Base-by-base conservation (phyloP, 257 asterid species). In the Penstemon newberryi region DNA sequence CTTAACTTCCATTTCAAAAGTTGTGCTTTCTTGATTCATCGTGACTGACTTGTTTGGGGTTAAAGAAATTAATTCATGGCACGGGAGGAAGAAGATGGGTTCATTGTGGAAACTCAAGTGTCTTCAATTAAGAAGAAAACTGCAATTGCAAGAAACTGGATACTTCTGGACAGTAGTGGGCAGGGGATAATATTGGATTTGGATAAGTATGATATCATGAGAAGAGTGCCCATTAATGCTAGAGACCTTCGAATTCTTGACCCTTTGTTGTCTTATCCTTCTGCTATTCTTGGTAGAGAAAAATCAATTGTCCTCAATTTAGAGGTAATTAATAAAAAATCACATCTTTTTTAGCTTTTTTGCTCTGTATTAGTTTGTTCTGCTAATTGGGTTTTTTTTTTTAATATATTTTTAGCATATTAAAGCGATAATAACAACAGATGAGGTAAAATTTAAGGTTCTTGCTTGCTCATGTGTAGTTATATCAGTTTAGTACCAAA, bases 231-330 rank as follows among this genome's bases (percentile, higher is more conserved):
- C 0, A 87, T 90, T 13, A 86, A 90, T 74, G 94, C 96, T 4
- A 80, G 99, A 70, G 99, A 93, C 71, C 95, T 93, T 43, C 75
- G 99, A 38, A 82, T 93, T 79, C 92, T 93, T 19, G 97, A 93
- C 68, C 96, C 97, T 70, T 44, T 90, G 61, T 63, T 93, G 79
- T 93, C 99, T 75, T 93, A 93, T 65, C 99, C 99, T 70, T 90
- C 96, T 62, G 82, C 92, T 0, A 90, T 93, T 75, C 80, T 93
- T 0, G 96, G 86, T 7, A 84, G 99, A 78, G 95, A 87, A 52
- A 93, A 75, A 19, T 92, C 95, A 0, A 88, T 93, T 51, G 86
- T 93, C 5, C 96, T 90, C 79, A 93, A 93, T 77, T 78, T 93
- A 79, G 99, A 93, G 88, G 98, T 89, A 19, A 18, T 37, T n/a